These are phyloP conservation scores for Rhodotorula glutinis DNA, from an alignment of 1,284 basidiomycete genomes.

Conservation along the genomic window DNA sequence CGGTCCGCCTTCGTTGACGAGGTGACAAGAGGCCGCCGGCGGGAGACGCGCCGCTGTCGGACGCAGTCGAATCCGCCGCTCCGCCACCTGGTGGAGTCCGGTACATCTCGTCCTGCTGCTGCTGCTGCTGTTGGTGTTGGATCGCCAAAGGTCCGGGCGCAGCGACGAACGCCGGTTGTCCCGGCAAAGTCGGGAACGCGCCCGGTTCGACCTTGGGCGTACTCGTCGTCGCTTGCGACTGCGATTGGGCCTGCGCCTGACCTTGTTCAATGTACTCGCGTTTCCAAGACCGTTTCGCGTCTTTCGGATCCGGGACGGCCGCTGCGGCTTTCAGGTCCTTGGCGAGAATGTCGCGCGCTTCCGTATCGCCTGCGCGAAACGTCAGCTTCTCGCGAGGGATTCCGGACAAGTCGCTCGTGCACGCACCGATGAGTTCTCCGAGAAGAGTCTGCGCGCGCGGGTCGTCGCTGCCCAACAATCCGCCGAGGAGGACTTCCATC, in stretches of 20 bases:
- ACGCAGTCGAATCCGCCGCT: not conserved
- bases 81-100: not conserved
- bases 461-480: constrained; percentile 64
- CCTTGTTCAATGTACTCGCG: constrained; percentile 16
- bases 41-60: not conserved
- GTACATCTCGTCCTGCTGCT: too few species aligned
- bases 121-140: too few species aligned
- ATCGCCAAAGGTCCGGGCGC: not conserved
- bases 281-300: constrained; percentile 41
- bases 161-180: constrained; percentile 5
- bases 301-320: constrained; percentile 21
- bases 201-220: constrained; percentile 10
- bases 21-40: constrained; percentile 12
- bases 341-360: constrained; percentile 44
- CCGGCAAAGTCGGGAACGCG: constrained; percentile 20
- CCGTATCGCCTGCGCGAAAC: constrained; percentile 43
- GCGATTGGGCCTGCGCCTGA: constrained; percentile 8
- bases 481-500: constrained; percentile 74
- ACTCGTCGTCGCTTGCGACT: not conserved
- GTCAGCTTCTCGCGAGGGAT: too few species aligned
- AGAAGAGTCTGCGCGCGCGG: constrained; percentile 61
- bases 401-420: too few species aligned
- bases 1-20: constrained; percentile 20
- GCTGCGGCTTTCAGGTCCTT: constrained; percentile 40
- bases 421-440: constrained; percentile 54